phyloP scores from a whole-genome alignment of 108 stramenopile species.

The Stephanodiscus minutulus region DNA sequence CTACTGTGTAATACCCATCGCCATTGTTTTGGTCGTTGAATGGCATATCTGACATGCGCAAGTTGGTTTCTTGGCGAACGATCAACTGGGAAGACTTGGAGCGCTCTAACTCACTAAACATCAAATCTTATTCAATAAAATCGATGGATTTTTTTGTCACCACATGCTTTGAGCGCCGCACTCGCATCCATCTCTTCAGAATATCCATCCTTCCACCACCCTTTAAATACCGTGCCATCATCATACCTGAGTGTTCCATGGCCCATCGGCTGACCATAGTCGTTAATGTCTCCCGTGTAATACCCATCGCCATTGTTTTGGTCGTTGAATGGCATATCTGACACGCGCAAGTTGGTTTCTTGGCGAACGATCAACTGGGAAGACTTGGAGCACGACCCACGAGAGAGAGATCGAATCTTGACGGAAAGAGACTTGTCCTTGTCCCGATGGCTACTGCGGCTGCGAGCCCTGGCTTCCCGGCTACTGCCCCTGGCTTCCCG shows the following conservation, averaged over 20 bases:
- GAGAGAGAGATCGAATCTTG: not conserved
- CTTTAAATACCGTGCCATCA: constrained; percentile 55
- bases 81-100: not conserved
- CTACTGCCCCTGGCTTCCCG: not conserved
- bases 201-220: constrained; percentile 52
- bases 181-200: constrained; percentile 12
- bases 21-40: constrained; percentile 62
- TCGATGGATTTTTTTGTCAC: too few species aligned
- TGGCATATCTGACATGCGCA: constrained; percentile 39
- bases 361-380: constrained; percentile 6
- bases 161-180: too few species aligned
- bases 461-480: too few species aligned
- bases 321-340: constrained; percentile 52
- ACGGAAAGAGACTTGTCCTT: not conserved
- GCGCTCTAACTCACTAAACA: too few species aligned
- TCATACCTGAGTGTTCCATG: constrained; percentile 57
- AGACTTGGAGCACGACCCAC: constrained; percentile 1
- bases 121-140: too few species aligned
- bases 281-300: constrained; percentile 62
- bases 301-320: constrained; percentile 57
- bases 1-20: constrained; percentile 57
- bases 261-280: constrained; percentile 60
- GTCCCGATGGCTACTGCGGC: not conserved
- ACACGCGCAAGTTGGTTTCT: constrained; percentile 20
- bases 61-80: constrained; percentile 6